Conservation (phyloP, 345 rosid genomes). For the Populus ilicifolia region DNA sequence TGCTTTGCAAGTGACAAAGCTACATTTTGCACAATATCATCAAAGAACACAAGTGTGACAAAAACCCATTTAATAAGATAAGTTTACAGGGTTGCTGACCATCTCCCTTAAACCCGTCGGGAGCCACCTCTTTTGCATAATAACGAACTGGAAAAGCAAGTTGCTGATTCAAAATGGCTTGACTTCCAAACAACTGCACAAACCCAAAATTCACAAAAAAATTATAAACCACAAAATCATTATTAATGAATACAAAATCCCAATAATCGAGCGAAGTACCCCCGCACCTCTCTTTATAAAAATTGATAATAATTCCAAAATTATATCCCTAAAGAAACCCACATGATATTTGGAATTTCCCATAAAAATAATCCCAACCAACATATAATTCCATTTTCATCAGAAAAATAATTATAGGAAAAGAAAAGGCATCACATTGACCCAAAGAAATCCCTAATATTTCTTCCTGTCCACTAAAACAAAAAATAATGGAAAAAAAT, state of each 20-base stretch:
- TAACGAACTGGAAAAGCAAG: not conserved
- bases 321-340: not conserved
- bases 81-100: constrained; percentile 18
- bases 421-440: not conserved
- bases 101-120: not conserved
- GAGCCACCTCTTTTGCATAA: not conserved
- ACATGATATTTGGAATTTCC: not conserved
- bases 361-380: not conserved
- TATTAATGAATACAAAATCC: not conserved
- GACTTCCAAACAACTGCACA: not conserved
- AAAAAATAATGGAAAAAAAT: not conserved
- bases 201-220: not conserved
- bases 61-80: not conserved
- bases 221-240: not conserved
- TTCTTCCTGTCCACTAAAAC: not conserved
- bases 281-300: not conserved
- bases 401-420: not conserved
- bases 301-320: too few relatives aligned
- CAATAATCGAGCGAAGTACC: not conserved
- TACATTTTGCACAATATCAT: not conserved
- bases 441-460: not conserved
- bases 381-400: not conserved
- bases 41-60: not conserved
- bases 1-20: not conserved
- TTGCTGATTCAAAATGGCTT: not conserved